These are phyloP conservation scores for Petasospora fabianii DNA, from an alignment of 1,139 yeast genomes.

Conservation along the genomic window DNA sequence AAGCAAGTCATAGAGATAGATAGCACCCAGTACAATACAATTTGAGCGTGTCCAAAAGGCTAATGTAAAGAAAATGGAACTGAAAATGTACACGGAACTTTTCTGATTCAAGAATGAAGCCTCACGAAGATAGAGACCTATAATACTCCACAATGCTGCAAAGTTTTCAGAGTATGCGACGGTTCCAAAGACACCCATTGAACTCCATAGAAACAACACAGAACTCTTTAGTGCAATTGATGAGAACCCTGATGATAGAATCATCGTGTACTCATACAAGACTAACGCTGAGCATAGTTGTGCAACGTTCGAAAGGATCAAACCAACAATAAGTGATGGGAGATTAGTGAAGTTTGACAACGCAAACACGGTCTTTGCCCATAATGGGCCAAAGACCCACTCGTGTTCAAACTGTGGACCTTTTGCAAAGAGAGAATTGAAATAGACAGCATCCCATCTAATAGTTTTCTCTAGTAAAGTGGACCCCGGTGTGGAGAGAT, in stretches of 20 bases:
- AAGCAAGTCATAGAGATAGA: constrained; percentile 57
- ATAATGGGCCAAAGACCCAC: constrained; percentile 80
- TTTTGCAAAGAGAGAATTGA: constrained; percentile 50
- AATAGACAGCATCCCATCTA: constrained; percentile 87
- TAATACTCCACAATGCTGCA: constrained; percentile 62
- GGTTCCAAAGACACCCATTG: constrained; percentile 78
- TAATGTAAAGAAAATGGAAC: constrained; percentile 57
- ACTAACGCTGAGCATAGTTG: constrained; percentile 50
- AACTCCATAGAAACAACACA: constrained; percentile 54
- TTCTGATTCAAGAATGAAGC: constrained; percentile 18
- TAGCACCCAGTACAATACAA: constrained; percentile 64
- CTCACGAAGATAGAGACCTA: constrained; percentile 54
- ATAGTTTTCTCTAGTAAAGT: constrained; percentile 44
- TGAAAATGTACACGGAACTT: constrained; percentile 37
- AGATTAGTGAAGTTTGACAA: constrained; percentile 1
- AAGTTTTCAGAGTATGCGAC: constrained; percentile 76
- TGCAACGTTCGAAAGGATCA: constrained; percentile 38
- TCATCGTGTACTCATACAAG: constrained; percentile 47
- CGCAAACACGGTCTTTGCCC: constrained; percentile 54
- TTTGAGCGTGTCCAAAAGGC: constrained; percentile 72
- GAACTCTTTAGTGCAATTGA: constrained; percentile 36
- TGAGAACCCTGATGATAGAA: constrained; percentile 31
- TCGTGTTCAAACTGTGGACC: constrained; percentile 71
- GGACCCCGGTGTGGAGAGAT: constrained; percentile 11
- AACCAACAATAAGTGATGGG: constrained; percentile 10